Base-by-base conservation (phyloP, 768 basidiomycete species). In the Mycena belliarum region DNA sequence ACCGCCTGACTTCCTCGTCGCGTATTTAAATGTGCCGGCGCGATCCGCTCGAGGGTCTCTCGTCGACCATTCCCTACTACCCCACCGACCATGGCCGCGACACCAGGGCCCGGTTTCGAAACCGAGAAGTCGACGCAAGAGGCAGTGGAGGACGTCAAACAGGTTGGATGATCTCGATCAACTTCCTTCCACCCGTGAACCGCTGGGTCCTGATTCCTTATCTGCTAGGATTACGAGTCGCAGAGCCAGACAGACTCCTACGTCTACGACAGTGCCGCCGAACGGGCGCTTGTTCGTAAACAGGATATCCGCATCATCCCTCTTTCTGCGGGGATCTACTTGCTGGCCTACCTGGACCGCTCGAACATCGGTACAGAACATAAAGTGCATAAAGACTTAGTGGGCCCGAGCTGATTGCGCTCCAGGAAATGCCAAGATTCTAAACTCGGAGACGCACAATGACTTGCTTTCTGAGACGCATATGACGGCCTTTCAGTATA, bases 381-480 rank as follows among this genome's bases (percentile, higher is more conserved):
- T 21, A 41, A 21, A 24, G 45, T 10, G 12, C 4, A 6, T 21
- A 41, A 21, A 12, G 14, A 6, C 9, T 41, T 11, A 21, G 11
- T 23, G 20, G 10, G 15, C 23, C 20, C 4, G 12, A 41, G 20
- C 40, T 41, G 18, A 38, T n/a, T 4, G 37, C 18, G 18, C 8
- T 10, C 20, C 23, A 62, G 61, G 69, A 6, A 71, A 73, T 46
- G 73, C 75, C 24, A 73, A 70, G 45, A 60, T 75, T 16, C 63
- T 75, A 45, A 74, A 75, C 61, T 56, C 60, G 25, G 70, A 68
- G 42, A 69, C 69, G 2, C 69, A 70, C 11, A 63, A 73, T 55
- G 66, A 68, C 40, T 65, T 75, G 28, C 63, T 68, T 28, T 67
- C 70, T 11, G 67, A 63, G 18, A 65, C 68, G 20, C 59, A 63